phyloP scores from a whole-genome alignment of 352 stramenopile species.

The Phytophthora idaei region DNA sequence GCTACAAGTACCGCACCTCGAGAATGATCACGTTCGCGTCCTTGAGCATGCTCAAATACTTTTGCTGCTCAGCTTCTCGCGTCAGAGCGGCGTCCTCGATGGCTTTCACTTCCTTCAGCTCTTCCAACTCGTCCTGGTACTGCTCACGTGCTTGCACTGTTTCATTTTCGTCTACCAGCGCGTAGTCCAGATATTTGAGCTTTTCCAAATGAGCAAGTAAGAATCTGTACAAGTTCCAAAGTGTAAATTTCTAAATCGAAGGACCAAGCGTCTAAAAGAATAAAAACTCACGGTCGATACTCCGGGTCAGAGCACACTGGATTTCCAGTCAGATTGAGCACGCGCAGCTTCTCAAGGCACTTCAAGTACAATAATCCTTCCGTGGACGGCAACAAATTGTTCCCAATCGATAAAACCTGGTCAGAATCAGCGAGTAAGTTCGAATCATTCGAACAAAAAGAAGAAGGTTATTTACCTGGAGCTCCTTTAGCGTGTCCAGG shows the following conservation, averaged over 20 bases:
- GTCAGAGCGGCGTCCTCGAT: constrained; percentile 83
- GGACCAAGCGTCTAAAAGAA: not conserved
- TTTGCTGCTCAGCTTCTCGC: constrained; percentile 77
- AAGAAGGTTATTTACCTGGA: constrained; percentile 60
- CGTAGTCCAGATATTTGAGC: constrained; percentile 94
- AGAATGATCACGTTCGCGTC: constrained; percentile 90
- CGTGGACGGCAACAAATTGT: constrained; percentile 87
- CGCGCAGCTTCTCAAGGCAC: constrained; percentile 85
- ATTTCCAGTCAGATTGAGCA: constrained; percentile 93
- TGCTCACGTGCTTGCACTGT: constrained; percentile 84
- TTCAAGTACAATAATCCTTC: constrained; percentile 81
- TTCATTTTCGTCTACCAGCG: constrained; percentile 84
- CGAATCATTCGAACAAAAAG: not conserved
- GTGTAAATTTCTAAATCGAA: not conserved
- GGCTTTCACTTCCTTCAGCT: constrained; percentile 85
- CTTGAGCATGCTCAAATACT: constrained; percentile 80
- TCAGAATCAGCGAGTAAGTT: not conserved
- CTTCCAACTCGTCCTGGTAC: constrained; percentile 90
- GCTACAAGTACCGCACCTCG: constrained; percentile 45
- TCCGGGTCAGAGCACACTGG: constrained; percentile 92
- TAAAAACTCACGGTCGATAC: constrained; percentile 77
- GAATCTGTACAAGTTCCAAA: constrained; percentile 45
- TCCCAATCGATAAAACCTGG: constrained; percentile 91
- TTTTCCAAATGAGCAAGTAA: constrained; percentile 92
- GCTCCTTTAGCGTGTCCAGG: constrained; percentile 85